Evolutionary conservation across 352 stramenopile genomes (phyloP).

Genomic region (Thraustotheca clavata): DNA sequence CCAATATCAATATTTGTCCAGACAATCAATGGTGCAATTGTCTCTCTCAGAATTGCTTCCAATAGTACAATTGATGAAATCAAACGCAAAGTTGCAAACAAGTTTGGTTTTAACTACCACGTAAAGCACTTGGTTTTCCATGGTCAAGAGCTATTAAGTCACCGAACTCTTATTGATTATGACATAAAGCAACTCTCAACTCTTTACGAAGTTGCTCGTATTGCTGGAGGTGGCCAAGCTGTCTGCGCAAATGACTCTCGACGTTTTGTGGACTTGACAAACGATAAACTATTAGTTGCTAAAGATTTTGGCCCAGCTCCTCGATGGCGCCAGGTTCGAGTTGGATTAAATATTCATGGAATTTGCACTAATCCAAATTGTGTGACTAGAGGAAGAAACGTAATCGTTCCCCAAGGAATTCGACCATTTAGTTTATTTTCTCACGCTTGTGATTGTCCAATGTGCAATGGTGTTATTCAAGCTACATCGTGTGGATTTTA

Average conservation of each 20-base stretch:
- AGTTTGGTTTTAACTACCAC: not conserved
- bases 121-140: not conserved
- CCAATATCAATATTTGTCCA: not conserved
- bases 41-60: not conserved
- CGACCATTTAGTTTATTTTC: slow-evolving; percentile 6
- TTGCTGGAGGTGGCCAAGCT: not conserved
- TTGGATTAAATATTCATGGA: slow-evolving; percentile 19
- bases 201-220: not conserved
- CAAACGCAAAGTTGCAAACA: not conserved
- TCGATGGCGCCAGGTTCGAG: not conserved
- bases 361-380: not conserved
- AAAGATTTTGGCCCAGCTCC: not conserved
- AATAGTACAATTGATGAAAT: not conserved
- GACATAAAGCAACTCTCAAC: not conserved
- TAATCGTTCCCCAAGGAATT: slow-evolving; percentile 1
- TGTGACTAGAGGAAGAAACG: not conserved
- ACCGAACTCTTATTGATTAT: not conserved
- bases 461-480: not conserved
- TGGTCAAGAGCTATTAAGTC: not conserved
- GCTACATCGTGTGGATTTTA: slow-evolving; percentile 17
- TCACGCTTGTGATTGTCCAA: not conserved
- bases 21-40: not conserved
- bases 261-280: not conserved
- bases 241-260: not conserved
- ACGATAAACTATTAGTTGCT: not conserved